Evolutionary conservation across 768 basidiomycete genomes (phyloP), one percentile per base, ranked within the genome.

Genomic region (Boletus subcaerulescens): DNA sequence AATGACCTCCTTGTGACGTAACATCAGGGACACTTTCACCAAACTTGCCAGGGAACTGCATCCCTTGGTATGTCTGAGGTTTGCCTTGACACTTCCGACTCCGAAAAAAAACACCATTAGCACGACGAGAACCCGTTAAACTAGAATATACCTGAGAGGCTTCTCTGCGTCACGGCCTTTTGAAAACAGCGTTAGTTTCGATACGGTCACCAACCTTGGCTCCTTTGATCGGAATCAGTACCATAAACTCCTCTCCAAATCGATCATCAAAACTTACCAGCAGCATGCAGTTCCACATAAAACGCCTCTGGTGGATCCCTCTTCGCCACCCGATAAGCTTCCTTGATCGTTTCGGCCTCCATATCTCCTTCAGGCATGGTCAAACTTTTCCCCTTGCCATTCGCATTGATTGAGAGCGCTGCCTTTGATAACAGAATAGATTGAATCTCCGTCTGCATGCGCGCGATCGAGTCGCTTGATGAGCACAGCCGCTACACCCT

Each of bases 271-370:
- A n/a, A 55, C 58, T 26, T 17, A 67, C 67, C 78, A n/a, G 80
- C 80, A 18, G 76, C 78, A 53, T 82, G 80, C 12, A 78, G 56
- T 59, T 81, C 80, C 0, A 81, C 69, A 56, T 70, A 82, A 53
- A 80, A 79, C 4, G 76, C 76, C 26, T 81, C 77, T 1, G 60
- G 55, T 5, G 71, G 73, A 40, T 71, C 61, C 52, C 63, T 60
- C 14, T 55, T 53, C 8, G 72, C 69, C 14, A 59, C 48, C 7
- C 60, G 58, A 48, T 71, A 73, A 4, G 73, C 73, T 17, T 62
- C 63, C 51, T 57, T 67, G 50, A 74, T 74, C 29, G 71, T 70
- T 41, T 64, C 61, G 4, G 63, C 64, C 53, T 74, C 73, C 54
- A 67, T 67, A 50, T 69, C 65, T 2, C 69, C 70, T 45, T 68